phyloP scores from a whole-genome alignment of 331 rosid genomes.

The Erythrophleum ivorense region DNA sequence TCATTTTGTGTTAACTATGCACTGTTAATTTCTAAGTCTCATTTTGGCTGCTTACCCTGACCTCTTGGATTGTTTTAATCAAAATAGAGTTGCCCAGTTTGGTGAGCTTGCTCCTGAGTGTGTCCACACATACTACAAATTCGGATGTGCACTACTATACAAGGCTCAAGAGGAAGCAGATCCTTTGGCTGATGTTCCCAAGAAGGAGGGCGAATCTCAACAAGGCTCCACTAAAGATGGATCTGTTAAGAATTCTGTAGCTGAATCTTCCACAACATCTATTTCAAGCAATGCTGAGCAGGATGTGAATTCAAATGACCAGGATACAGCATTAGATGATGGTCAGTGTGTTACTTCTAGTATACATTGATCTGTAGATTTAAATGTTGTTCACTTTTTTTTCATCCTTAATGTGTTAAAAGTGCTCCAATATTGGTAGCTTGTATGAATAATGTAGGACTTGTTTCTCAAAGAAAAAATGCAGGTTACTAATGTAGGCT shows the following conservation, averaged over 20 bases:
- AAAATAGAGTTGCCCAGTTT: slow-evolving; percentile 65
- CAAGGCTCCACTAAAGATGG: slow-evolving; percentile 61
- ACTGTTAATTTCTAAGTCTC: background rate
- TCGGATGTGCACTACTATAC: slow-evolving; percentile 88
- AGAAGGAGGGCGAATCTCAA: slow-evolving; percentile 69
- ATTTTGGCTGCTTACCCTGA: background rate
- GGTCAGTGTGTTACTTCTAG: slow-evolving; percentile 53
- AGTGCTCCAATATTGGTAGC: background rate
- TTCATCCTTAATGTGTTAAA: background rate
- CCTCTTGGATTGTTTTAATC: slow-evolving; percentile 32
- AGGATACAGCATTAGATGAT: slow-evolving; percentile 61
- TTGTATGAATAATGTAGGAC: background rate
- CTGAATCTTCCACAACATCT: slow-evolving; percentile 74
- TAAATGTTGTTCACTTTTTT: slow-evolving; percentile 7
- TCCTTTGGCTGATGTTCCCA: slow-evolving; percentile 85
- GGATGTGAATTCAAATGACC: slow-evolving; percentile 50
- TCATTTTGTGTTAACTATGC: slow-evolving; percentile 28
- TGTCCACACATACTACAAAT: slow-evolving; percentile 77
- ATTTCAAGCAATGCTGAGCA: slow-evolving; percentile 57
- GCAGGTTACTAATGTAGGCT: slow-evolving; percentile 13
- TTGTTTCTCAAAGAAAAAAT: slow-evolving; percentile 20
- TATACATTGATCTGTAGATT: slow-evolving; percentile 12
- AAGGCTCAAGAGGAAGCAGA: slow-evolving; percentile 98
- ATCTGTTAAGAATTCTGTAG: slow-evolving; percentile 60
- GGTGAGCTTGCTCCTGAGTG: slow-evolving; percentile 97